Percentiles rank a stretch among this genome's conserved stretches.
Evolutionary conservation across 768 basidiomycete species (phyloP).

Genomic region (Boletus rubropictus): DNA sequence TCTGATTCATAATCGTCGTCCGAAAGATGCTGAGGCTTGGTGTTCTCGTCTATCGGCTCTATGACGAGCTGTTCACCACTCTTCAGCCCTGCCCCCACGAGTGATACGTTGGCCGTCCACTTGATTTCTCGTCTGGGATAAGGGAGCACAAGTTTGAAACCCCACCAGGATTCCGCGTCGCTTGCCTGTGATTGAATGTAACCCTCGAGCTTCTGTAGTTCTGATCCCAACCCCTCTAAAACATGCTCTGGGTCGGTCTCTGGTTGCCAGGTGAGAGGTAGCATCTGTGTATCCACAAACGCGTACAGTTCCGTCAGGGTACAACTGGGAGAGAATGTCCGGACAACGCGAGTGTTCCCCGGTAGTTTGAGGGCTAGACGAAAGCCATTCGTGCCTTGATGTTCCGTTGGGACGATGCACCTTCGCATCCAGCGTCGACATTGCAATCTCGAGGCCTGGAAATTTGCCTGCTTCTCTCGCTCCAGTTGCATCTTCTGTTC

Average conservation of each 20-base stretch:
- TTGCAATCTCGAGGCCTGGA: conserved; percentile 37
- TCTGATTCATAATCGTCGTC: conserved; percentile 59
- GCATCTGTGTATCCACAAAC: conserved; percentile 59
- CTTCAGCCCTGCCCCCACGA: conserved; percentile 45
- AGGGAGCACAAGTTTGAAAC: conserved; percentile 60
- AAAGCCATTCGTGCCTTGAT: conserved; percentile 27
- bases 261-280: conserved; percentile 36
- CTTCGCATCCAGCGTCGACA: conserved; percentile 61
- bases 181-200: conserved; percentile 28
- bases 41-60: conserved; percentile 34
- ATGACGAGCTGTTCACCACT: conserved; percentile 64
- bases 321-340: conserved; percentile 45
- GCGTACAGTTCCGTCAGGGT: conserved; percentile 64
- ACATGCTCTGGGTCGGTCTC: conserved; percentile 40
- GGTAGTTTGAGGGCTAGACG: conserved; percentile 52
- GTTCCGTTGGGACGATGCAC: conserved; percentile 36
- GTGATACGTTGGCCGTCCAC: conserved; percentile 37
- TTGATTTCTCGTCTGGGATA: conserved; percentile 66
- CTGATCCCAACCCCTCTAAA: conserved; percentile 32
- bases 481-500: conserved; percentile 34
- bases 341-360: conserved; percentile 51
- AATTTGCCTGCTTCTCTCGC: conserved; percentile 32
- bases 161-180: conserved; percentile 53
- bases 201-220: conserved; percentile 34
- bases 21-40: conserved; percentile 27